Percentiles rank a stretch among this genome's conserved stretches.
Conservation (phyloP, 2,329 filamentous ascomycete species). For the Hysterium pulicare region DNA sequence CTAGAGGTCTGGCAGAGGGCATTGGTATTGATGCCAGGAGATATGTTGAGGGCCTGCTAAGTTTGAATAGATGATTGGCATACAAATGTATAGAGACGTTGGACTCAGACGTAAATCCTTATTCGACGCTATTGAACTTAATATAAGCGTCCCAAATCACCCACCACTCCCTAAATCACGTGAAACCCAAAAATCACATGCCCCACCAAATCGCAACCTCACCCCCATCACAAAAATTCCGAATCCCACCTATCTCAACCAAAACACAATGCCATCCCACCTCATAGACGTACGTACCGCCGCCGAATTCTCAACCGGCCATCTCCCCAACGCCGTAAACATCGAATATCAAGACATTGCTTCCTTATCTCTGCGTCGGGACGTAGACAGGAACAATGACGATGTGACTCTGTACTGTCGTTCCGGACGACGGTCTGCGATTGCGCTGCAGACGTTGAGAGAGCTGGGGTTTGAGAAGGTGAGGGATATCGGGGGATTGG, state of each 20-base stretch:
- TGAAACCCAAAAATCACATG: too few species aligned
- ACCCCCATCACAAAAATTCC: too few species aligned
- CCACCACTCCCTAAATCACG: too few species aligned
- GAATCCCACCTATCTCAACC: background rate
- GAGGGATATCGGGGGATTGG: constrained; percentile 35
- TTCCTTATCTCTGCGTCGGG: constrained; percentile 20
- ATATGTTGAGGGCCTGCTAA: constrained; percentile 71
- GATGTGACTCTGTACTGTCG: constrained; percentile 38
- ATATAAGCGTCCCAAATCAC: too few species aligned
- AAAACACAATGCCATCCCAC: background rate
- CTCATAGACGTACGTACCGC: constrained; percentile 38
- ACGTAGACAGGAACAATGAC: constrained; percentile 24
- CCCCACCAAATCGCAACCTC: too few species aligned
- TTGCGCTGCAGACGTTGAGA: constrained; percentile 28
- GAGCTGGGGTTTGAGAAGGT: constrained; percentile 27
- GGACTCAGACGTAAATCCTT: too few species aligned
- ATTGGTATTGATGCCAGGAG: constrained; percentile 73
- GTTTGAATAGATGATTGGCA: constrained; percentile 47
- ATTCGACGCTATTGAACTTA: too few species aligned
- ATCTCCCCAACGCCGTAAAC: constrained; percentile 30
- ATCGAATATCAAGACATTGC: constrained; percentile 36
- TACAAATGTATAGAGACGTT: too few species aligned
- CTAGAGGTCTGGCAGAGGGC: constrained; percentile 63
- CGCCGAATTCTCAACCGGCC: constrained; percentile 32
- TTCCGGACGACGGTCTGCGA: constrained; percentile 30